Evolutionary conservation across 2,329 filamentous ascomycete species (phyloP), one percentile per base, ranked within the genome.

Genomic region (Colletotrichum australisinense): DNA sequence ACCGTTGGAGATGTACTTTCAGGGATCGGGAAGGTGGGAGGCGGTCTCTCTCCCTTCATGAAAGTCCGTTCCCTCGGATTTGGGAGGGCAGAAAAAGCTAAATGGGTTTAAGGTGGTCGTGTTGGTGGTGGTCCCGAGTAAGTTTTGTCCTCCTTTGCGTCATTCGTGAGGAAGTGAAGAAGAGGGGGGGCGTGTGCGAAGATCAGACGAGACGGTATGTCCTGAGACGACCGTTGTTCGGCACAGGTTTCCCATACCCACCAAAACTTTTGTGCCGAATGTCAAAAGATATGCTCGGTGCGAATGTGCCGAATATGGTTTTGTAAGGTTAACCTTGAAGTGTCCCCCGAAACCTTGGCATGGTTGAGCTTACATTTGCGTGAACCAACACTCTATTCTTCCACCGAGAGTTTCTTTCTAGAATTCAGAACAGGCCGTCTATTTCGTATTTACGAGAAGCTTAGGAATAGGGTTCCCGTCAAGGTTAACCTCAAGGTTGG

Each of bases 221-320:
- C 57, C 60, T 65, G 70, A 73, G 59, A 70, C 60, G 67, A 70
- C 70, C 70, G 60, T 57, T 70, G 67, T 49, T 70, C 70, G 70
- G 60, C 70, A 66, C 67, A 57, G 60, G 46, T 42, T 73, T 70
- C 67, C 67, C 67, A 24, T n/a, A 28, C 22, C 19, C n/a, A 8
- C 14, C 6, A 42, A 35, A 11, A 22, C 7, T 19, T 63, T 64
- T n/a, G 58, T 53, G 32, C 67, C 16, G 26, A 42, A 22, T 11
- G 16, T 9, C 12, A 32, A 30, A 30, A 49, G 66, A 46, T 59
- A n/a, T 60, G 22, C 49, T 70, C 60, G 60, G 70, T 19, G 42
- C 70, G 56, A 70, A 55, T 9, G 32, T 30, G 28, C 67, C 70
- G 70, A 73, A 70, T 32, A 57, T 63, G 60, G 67, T 28, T 42